Evolutionary conservation across 768 basidiomycete species (phyloP), one percentile per base, ranked within the genome.

Genomic region (Lactifluus rugatus): DNA sequence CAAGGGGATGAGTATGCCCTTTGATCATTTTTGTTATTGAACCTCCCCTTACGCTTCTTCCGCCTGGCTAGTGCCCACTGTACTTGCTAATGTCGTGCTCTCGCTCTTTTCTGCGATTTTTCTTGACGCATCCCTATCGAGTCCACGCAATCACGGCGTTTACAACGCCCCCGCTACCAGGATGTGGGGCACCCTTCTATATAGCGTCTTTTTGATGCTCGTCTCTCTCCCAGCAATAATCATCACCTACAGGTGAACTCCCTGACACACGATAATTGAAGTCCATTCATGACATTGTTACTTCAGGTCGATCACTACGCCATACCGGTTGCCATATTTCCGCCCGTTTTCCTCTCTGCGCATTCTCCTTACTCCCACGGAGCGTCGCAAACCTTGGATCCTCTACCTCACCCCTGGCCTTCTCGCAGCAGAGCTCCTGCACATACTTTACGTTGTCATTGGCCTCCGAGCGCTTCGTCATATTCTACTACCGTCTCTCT

Each of bases 371-470:
- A 93, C 90, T 0, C 85, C 88, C 5, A 90, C 89, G 6, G 90
- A 93, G 69, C 81, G 83, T 52, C 78, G 80, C 28, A 78, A 78
- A 10, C 90, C 89, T 2, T 93, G 89, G 89, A 76, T 84, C 39
- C 69, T 93, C 45, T 93, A 89, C 68, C 64, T 88, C 42, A 91
- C 89, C 1, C 90, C 90, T 0, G 90, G 81, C 16, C 71, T 85
- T 42, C 70, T 81, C 37, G 66, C 71, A 2, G 70, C 75, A 0
- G 70, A 80, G 47, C 62, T 77, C 5, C 53, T 73, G 19, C 78
- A 79, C 57, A 70, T 82, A 14, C 63, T 69, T 10, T 81, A 78
- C 55, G 67, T 74, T 36, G 71, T 78, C 44, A 66, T 81, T 26
- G 69, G 76, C 32, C 65, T 79, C 32, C 70, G 75, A 34, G 66